These are phyloP conservation scores for Candida sp. DNA, from an alignment of 1,139 yeast genomes.

Conservation along the genomic window DNA sequence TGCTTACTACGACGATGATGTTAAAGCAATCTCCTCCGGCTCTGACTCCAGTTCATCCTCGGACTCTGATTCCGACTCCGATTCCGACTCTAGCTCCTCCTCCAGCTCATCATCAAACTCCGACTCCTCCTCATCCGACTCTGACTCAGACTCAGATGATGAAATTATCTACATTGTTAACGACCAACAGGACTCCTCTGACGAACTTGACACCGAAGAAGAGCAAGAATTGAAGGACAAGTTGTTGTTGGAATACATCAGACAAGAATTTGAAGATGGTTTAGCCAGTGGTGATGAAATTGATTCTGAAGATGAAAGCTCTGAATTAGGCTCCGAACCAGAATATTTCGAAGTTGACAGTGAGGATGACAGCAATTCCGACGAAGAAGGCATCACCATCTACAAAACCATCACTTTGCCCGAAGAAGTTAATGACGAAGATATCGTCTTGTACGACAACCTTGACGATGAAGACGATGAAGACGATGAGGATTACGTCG, in stretches of 20 bases:
- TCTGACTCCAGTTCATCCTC: background rate
- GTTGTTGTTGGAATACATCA: conserved; percentile 41
- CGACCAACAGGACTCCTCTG: conserved; percentile 26
- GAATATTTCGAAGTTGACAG: conserved; percentile 39
- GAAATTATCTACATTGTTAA: conserved; percentile 28
- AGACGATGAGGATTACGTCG: conserved; percentile 22
- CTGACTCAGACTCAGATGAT: conserved; percentile 3
- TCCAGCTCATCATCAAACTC: background rate
- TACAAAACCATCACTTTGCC: conserved; percentile 49
- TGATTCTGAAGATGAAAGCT: conserved; percentile 30
- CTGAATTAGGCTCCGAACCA: conserved; percentile 32
- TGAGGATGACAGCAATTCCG: conserved; percentile 23
- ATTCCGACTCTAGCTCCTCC: background rate
- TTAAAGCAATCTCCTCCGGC: conserved; percentile 7
- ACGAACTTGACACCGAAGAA: conserved; percentile 29
- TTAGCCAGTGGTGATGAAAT: conserved; percentile 36
- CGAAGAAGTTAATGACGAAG: conserved; percentile 33
- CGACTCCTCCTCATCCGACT: background rate
- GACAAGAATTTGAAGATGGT: conserved; percentile 43
- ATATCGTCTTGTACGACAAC: conserved; percentile 25
- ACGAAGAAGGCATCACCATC: conserved; percentile 48
- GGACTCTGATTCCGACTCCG: background rate
- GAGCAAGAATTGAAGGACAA: conserved; percentile 37
- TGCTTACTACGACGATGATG: conserved; percentile 37
- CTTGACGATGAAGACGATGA: conserved; percentile 24